Percentiles rank a stretch among this genome's conserved stretches.
Conservation (phyloP, 495 filamentous ascomycete species). For the Glarea lozoyensis region DNA sequence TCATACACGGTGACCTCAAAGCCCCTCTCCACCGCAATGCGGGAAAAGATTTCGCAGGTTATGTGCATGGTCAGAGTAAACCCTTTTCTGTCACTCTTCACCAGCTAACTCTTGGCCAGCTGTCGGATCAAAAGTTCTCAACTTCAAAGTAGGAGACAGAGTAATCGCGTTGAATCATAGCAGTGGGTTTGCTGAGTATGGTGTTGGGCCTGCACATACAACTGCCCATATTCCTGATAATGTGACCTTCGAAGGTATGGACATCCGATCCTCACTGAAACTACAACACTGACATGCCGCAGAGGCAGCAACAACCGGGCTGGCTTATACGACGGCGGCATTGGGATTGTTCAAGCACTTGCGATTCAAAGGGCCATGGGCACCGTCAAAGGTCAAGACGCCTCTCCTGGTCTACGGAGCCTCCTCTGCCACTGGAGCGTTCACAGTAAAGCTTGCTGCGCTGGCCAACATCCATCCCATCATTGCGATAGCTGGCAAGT, state of each 20-base stretch:
- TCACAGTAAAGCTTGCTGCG: constrained; percentile 54
- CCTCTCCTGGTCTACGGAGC: constrained; percentile 56
- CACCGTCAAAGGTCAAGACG: constrained; percentile 23
- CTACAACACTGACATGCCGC: constrained; percentile 19
- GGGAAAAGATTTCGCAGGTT: constrained; percentile 83
- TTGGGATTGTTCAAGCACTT: constrained; percentile 50
- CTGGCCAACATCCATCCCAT: constrained; percentile 63
- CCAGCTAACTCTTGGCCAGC: no score
- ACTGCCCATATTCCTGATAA: constrained; percentile 32
- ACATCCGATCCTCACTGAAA: constrained; percentile 5
- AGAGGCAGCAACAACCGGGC: constrained; percentile 60
- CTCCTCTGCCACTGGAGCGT: constrained; percentile 55
- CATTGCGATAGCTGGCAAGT: constrained; percentile 56
- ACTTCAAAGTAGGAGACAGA: constrained; percentile 69
- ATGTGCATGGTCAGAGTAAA: constrained; percentile 66
- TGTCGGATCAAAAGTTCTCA: constrained; percentile 47
- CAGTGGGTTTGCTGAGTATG: constrained; percentile 67
- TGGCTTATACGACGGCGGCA: constrained; percentile 63
- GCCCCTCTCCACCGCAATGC: constrained; percentile 52
- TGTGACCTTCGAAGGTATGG: constrained; percentile 31
- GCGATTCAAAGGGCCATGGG: constrained; percentile 55
- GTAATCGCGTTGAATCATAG: constrained; percentile 71
- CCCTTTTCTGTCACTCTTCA: no score
- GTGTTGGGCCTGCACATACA: constrained; percentile 39
- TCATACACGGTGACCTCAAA: not conserved